phyloP scores from a whole-genome alignment of 2,329 filamentous ascomycete species.

The Leptographium galeiforme region DNA sequence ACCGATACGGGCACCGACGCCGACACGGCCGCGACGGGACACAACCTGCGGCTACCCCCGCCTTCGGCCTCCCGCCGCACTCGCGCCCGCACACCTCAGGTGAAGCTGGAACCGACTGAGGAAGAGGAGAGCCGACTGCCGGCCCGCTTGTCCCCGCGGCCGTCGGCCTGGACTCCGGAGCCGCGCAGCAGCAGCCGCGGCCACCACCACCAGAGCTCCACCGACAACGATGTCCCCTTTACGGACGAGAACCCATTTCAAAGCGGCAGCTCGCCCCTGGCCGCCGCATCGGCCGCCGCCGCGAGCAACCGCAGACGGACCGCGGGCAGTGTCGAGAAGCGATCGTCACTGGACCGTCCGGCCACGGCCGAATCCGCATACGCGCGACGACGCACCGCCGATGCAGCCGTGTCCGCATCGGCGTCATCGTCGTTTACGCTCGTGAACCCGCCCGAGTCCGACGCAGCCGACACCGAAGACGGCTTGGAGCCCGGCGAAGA shows the following conservation, averaged over 20 bases:
- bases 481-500: constrained; percentile 65
- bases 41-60: not conserved
- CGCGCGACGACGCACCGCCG: constrained; percentile 29
- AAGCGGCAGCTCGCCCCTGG: constrained; percentile 58
- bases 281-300: constrained; percentile 14
- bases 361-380: not conserved
- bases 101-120: constrained; percentile 42
- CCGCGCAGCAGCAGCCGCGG: constrained; percentile 31
- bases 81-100: constrained; percentile 37
- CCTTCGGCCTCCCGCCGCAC: constrained; percentile 30
- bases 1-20: constrained; percentile 32
- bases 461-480: not conserved
- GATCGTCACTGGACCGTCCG: not conserved
- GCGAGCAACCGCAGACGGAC: constrained; percentile 2
- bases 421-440: not conserved
- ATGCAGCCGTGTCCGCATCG: constrained; percentile 11
- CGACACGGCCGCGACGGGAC: constrained; percentile 19
- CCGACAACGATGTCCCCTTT: constrained; percentile 37
- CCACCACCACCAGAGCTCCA: constrained; percentile 26
- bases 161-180: constrained; percentile 35
- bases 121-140: constrained; percentile 20
- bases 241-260: constrained; percentile 90
- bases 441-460: not conserved
- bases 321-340: not conserved
- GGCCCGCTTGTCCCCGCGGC: constrained; percentile 16